Percentiles rank a stretch among this genome's conserved stretches.
These are phyloP conservation scores for Botrytis paeoniae DNA, from an alignment of 2,329 filamentous ascomycete species.

Conservation along the genomic window DNA sequence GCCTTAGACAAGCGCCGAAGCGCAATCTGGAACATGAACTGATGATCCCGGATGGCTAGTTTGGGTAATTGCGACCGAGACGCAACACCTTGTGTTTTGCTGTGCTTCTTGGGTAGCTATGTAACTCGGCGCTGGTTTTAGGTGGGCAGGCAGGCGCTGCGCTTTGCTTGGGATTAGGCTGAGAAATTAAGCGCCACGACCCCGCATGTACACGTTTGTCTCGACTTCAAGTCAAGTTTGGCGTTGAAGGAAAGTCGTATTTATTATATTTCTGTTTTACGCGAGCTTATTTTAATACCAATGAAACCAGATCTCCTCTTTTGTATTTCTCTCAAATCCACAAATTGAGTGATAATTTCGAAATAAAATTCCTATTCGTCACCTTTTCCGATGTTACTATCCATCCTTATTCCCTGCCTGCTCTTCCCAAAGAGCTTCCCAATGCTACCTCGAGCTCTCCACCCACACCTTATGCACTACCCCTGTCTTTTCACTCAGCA, in stretches of 20 bases:
- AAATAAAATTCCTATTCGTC: background rate
- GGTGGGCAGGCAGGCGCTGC: background rate
- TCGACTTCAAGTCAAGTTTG: background rate
- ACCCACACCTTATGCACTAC: constrained; percentile 8
- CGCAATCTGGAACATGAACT: background rate
- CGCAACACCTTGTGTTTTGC: background rate
- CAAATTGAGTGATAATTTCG: background rate
- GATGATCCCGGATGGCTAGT: background rate
- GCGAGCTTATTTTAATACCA: background rate
- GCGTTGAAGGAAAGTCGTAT: background rate
- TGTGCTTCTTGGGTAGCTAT: constrained; percentile 4
- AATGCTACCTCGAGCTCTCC: background rate
- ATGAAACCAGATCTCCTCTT: background rate
- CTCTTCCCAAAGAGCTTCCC: background rate
- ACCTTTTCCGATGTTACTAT: background rate
- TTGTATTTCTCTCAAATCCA: background rate
- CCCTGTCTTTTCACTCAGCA: background rate
- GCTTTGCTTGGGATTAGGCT: background rate
- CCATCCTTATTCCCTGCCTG: background rate
- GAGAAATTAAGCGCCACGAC: constrained; percentile 12
- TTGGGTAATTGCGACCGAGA: background rate
- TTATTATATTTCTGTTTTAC: background rate
- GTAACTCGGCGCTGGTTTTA: background rate
- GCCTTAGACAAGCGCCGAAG: constrained; percentile 9
- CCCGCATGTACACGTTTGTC: constrained; percentile 8